A percentile compares a stretch with the other conserved stretches of the same genome.
phyloP scores from a whole-genome alignment of 345 rosid genomes.

The Euphorbia peplus region DNA sequence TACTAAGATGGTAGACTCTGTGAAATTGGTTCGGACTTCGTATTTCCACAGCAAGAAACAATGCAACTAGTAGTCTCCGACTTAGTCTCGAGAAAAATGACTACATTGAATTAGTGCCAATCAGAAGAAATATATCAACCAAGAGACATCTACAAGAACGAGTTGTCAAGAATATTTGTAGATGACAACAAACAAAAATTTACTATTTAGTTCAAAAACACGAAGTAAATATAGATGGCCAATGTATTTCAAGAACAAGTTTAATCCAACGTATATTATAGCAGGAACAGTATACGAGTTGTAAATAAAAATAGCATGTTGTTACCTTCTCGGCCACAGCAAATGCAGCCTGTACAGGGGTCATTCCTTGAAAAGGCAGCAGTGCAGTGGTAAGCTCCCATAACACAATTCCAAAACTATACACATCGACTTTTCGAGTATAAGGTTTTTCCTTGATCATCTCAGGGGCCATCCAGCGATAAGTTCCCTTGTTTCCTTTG shows the following conservation, averaged over 20 bases:
- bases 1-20: neutral
- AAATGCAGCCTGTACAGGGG: conserved; percentile 98
- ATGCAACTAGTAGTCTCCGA: neutral
- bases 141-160: too few species aligned
- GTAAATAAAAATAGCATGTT: neutral
- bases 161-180: neutral
- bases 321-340: conserved; percentile 97
- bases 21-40: neutral
- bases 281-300: too few species aligned
- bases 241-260: neutral
- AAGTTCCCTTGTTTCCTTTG: conserved; percentile 95
- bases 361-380: conserved; percentile 99
- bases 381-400: conserved; percentile 98
- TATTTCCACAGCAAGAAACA: neutral
- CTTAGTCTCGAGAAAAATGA: neutral
- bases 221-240: neutral
- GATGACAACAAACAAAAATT: neutral
- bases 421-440: conserved; percentile 92
- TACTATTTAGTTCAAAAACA: neutral
- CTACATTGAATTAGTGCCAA: too few species aligned
- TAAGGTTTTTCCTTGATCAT: conserved; percentile 94
- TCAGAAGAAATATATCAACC: too few species aligned
- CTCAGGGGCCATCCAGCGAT: conserved; percentile 99
- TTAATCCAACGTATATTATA: too few species aligned
- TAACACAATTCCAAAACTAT: conserved; percentile 91